Conservation (phyloP, 2,329 filamentous ascomycete species). For the Alternaria novae-zelandiae region DNA sequence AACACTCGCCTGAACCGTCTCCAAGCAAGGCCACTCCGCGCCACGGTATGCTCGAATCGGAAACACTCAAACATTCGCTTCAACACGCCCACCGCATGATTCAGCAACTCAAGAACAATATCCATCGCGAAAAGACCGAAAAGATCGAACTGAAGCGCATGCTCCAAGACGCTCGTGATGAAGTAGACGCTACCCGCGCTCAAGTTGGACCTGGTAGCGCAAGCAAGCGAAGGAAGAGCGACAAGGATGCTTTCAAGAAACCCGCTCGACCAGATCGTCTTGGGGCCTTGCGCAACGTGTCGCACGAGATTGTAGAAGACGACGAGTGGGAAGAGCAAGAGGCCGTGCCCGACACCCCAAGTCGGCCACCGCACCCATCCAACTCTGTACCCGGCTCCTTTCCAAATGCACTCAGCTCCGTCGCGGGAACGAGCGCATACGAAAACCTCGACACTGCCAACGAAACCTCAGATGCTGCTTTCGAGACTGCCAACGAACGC, state of each 20-base stretch:
- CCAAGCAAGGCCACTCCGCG: slow-evolving; percentile 90
- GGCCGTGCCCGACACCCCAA: slow-evolving; percentile 62
- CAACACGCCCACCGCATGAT: slow-evolving; percentile 96
- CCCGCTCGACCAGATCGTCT: slow-evolving; percentile 74
- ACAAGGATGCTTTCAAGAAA: slow-evolving; percentile 74
- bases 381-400: slow-evolving; percentile 41
- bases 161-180: slow-evolving; percentile 92
- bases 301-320: slow-evolving; percentile 82
- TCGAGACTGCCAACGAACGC: slow-evolving; percentile 79
- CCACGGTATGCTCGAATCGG: slow-evolving; percentile 89
- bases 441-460: slow-evolving; percentile 83
- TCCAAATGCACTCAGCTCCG: slow-evolving; percentile 41
- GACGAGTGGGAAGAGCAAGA: slow-evolving; percentile 83
- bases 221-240: slow-evolving; percentile 63
- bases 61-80: slow-evolving; percentile 92
- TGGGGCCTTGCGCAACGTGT: slow-evolving; percentile 73
- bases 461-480: slow-evolving; percentile 68
- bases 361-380: slow-evolving; percentile 46
- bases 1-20: slow-evolving; percentile 88
- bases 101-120: slow-evolving; percentile 90
- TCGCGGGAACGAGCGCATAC: slow-evolving; percentile 53
- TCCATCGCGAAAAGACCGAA: slow-evolving; percentile 97
- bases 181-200: slow-evolving; percentile 74
- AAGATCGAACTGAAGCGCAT: slow-evolving; percentile 95
- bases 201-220: slow-evolving; percentile 52